These are phyloP conservation scores for Cucurbita moschata DNA, from an alignment of 306 rosid species.

Conservation along the genomic window DNA sequence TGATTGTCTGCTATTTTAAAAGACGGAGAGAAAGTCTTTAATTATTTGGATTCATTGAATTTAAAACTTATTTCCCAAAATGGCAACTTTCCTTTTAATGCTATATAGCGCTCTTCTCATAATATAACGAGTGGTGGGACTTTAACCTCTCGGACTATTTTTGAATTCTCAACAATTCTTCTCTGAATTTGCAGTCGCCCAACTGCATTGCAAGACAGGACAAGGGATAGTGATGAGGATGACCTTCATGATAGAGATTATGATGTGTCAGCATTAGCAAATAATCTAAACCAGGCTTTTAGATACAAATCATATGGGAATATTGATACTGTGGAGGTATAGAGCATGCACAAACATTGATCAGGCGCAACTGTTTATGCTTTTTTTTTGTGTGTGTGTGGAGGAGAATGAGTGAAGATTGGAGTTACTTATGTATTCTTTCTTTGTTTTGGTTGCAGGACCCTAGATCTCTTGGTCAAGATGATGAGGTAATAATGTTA, in stretches of 20 bases:
- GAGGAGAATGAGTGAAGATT: slow-evolving; percentile 8
- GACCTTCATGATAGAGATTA: slow-evolving; percentile 85
- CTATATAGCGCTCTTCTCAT: neutral
- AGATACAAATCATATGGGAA: slow-evolving; percentile 86
- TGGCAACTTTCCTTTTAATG: neutral
- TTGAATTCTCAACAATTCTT: neutral
- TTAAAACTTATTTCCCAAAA: neutral
- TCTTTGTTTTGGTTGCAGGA: slow-evolving; percentile 42
- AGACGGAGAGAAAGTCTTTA: neutral
- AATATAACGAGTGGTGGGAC: neutral
- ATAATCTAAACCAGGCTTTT: slow-evolving; percentile 88
- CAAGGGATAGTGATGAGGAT: slow-evolving; percentile 90
- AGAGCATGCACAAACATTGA: slow-evolving; percentile 3
- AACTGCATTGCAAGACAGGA: slow-evolving; percentile 87
- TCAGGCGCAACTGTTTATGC: neutral
- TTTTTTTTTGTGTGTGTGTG: neutral
- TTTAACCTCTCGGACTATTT: neutral
- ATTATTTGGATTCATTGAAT: neutral
- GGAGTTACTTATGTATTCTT: neutral
- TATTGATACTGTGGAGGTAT: slow-evolving; percentile 87
- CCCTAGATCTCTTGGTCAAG: slow-evolving; percentile 57
- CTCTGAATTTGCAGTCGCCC: slow-evolving; percentile 59
- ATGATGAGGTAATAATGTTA: slow-evolving; percentile 58
- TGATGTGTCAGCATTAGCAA: slow-evolving; percentile 85
- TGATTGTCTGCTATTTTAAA: neutral